Evolutionary conservation across 78 protist species (phyloP).

Genomic region (slime mould (Dictyostelium discoideum)): DNA sequence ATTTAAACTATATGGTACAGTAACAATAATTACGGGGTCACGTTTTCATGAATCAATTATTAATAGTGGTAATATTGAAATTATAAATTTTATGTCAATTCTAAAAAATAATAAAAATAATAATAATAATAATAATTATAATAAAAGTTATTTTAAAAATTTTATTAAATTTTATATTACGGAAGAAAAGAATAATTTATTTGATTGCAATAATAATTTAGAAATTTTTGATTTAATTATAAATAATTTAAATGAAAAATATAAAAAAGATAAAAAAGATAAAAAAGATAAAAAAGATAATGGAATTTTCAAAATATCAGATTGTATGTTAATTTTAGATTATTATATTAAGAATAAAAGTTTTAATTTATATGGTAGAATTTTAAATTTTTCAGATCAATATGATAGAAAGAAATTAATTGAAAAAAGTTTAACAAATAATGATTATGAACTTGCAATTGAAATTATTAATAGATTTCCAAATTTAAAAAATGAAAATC

Average conservation of each 20-base stretch:
- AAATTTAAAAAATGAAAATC: not conserved
- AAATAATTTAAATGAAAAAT: not conserved
- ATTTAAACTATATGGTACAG: not conserved
- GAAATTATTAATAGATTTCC: not conserved
- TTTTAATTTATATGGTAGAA: not conserved
- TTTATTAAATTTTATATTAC: not conserved
- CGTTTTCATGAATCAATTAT: not conserved
- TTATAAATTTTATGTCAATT: not conserved
- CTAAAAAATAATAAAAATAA: not conserved
- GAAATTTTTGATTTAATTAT: not conserved
- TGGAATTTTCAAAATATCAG: not conserved
- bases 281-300: no score
- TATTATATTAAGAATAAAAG: not conserved
- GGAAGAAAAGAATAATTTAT: not conserved
- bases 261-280: no score
- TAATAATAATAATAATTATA: not conserved
- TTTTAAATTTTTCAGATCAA: not conserved
- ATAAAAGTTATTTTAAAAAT: no score
- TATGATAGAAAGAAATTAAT: not conserved
- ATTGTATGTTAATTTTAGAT: not conserved
- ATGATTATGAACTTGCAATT: not conserved
- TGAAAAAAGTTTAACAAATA: not conserved
- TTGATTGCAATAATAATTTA: not conserved
- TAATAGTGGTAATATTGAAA: slow-evolving; percentile 6
- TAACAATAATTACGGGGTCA: no score